phyloP scores from a whole-genome alignment of 2,329 filamentous ascomycete genomes.

The Raffaelea arxii region DNA sequence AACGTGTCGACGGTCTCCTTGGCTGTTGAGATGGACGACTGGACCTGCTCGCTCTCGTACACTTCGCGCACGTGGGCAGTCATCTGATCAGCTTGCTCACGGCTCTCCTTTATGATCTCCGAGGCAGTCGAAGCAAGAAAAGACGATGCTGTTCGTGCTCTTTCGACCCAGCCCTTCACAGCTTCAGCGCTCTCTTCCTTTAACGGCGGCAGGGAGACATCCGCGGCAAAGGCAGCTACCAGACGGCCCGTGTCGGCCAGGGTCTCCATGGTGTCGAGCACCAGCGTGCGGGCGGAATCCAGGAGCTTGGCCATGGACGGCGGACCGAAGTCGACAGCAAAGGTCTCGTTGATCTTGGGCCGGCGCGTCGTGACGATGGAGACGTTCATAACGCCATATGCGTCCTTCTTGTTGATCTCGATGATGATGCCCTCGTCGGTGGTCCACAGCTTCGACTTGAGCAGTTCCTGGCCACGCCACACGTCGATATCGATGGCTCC shows the following conservation, averaged over 20 bases:
- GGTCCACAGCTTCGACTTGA: constrained; percentile 38
- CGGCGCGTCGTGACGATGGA: constrained; percentile 48
- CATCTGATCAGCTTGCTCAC: too few relatives aligned
- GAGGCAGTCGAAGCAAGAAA: too few relatives aligned
- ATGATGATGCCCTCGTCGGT: constrained; percentile 42
- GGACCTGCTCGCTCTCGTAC: too few relatives aligned
- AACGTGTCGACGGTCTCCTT: constrained; percentile 10
- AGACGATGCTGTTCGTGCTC: too few relatives aligned
- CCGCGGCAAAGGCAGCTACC: constrained; percentile 14
- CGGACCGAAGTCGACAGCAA: constrained; percentile 50
- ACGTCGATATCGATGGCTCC: constrained; percentile 48
- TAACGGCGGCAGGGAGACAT: too few relatives aligned
- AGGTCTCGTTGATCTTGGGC: constrained; percentile 51
- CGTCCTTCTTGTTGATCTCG: constrained; percentile 42
- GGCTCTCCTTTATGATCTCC: too few relatives aligned
- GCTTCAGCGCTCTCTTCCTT: too few relatives aligned
- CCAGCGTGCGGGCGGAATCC: constrained; percentile 31
- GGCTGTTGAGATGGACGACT: not conserved
- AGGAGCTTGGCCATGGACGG: constrained; percentile 33
- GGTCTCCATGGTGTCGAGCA: constrained; percentile 29
- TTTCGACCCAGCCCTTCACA: too few relatives aligned
- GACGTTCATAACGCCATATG: constrained; percentile 47
- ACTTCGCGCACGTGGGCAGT: too few relatives aligned
- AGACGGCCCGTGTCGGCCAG: constrained; percentile 30
- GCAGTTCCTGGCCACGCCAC: constrained; percentile 33